These are phyloP conservation scores for Boletus sp. DNA, from an alignment of 1,284 basidiomycete genomes.

Conservation along the genomic window DNA sequence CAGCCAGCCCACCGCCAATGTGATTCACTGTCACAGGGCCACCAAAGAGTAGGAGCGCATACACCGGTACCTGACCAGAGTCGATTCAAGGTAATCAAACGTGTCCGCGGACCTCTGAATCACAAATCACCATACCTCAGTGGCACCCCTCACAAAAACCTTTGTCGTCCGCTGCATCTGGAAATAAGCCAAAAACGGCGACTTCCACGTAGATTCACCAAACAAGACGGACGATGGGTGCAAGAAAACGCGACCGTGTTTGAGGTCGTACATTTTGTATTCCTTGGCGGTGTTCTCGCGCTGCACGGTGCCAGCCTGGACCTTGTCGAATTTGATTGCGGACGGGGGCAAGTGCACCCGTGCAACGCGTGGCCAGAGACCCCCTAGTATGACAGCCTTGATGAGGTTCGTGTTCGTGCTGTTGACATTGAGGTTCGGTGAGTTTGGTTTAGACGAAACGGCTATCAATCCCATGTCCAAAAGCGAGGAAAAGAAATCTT, in stretches of 20 bases:
- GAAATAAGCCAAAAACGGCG: conserved; percentile 81
- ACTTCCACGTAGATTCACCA: conserved; percentile 65
- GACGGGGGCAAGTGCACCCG: conserved; percentile 71
- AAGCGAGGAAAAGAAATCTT: conserved; percentile 75
- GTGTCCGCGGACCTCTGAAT: too few species aligned
- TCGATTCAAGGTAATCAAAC: too few species aligned
- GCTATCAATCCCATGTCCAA: conserved; percentile 71
- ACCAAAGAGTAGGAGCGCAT: conserved; percentile 81
- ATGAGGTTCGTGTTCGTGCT: conserved; percentile 66
- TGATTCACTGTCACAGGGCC: conserved; percentile 79
- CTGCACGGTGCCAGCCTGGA: conserved; percentile 76
- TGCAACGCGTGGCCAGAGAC: conserved; percentile 77
- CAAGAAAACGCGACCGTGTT: conserved; percentile 64
- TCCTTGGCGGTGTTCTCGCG: conserved; percentile 81
- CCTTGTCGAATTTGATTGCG: conserved; percentile 77
- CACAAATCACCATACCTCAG: conserved; percentile 62
- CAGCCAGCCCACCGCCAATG: conserved; percentile 68
- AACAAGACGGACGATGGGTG: conserved; percentile 88
- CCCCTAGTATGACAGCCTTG: conserved; percentile 79
- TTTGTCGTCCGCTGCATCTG: conserved; percentile 82
- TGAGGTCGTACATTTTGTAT: conserved; percentile 73
- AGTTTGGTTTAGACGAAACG: conserved; percentile 40
- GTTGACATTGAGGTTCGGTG: conserved; percentile 54
- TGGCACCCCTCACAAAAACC: conserved; percentile 83
- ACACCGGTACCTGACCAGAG: conserved; percentile 67